Percentiles rank a stretch among this genome's conserved stretches.
phyloP scores from a whole-genome alignment of 2,329 filamentous ascomycete species.

The Aspergillus viridinutans region DNA sequence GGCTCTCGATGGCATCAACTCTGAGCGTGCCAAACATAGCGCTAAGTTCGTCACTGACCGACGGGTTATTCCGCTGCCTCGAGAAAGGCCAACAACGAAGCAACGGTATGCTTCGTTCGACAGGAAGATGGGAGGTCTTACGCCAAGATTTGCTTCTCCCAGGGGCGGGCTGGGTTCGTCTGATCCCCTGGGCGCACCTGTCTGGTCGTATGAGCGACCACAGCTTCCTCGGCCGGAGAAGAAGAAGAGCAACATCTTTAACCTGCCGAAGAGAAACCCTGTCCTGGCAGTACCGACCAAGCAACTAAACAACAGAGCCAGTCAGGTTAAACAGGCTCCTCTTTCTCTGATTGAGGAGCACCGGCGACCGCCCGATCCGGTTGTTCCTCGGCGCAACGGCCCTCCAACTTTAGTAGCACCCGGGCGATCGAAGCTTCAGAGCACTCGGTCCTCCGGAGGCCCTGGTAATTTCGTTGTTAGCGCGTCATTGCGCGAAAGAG shows the following conservation, averaged over 20 bases:
- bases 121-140: slow-evolving; percentile 29
- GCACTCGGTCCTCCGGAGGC: background rate
- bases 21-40: slow-evolving; percentile 55
- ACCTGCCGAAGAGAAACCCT: slow-evolving; percentile 32
- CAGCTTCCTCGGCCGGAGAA: slow-evolving; percentile 19
- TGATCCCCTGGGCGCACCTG: slow-evolving; percentile 13
- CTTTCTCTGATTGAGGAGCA: slow-evolving; percentile 41
- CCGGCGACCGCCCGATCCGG: slow-evolving; percentile 23
- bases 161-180: slow-evolving; percentile 4
- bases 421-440: slow-evolving; percentile 13
- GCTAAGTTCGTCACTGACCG: slow-evolving; percentile 53
- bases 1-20: slow-evolving; percentile 55
- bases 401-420: slow-evolving; percentile 13
- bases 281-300: slow-evolving; percentile 39
- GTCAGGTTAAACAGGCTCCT: slow-evolving; percentile 37
- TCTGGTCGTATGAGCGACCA: slow-evolving; percentile 23
- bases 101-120: slow-evolving; percentile 31
- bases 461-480: slow-evolving; percentile 1
- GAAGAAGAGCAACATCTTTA: slow-evolving; percentile 34
- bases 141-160: slow-evolving; percentile 17
- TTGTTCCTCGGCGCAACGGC: slow-evolving; percentile 10
- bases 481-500: slow-evolving; percentile 23
- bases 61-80: slow-evolving; percentile 25
- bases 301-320: slow-evolving; percentile 36
- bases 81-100: slow-evolving; percentile 24